Conservation (phyloP, 2,329 filamentous ascomycete genomes). For the Fusarium fujikuroi region DNA sequence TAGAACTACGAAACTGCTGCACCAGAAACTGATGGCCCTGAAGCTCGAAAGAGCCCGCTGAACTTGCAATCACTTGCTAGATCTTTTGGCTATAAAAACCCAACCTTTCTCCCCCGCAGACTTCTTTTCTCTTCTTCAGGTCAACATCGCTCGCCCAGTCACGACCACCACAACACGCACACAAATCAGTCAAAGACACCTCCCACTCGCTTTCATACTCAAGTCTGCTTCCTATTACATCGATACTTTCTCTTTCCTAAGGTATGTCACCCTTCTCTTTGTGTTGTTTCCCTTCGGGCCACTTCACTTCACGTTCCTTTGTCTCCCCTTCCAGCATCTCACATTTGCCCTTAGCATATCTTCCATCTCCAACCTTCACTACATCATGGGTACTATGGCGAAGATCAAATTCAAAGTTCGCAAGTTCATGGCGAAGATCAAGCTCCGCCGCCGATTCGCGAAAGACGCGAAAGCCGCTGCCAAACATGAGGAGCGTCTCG, state of each 20-base stretch:
- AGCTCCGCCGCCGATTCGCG: rapidly evolving
- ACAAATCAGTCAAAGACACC: too few relatives aligned
- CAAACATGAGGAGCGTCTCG: rapidly evolving
- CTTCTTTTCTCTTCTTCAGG: neutral
- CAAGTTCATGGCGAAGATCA: rapidly evolving
- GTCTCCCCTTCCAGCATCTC: neutral
- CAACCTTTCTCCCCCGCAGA: neutral
- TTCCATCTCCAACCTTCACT: neutral
- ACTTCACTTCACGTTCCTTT: constrained; percentile 5
- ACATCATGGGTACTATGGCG: too few relatives aligned
- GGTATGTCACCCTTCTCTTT: neutral
- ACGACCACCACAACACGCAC: too few relatives aligned
- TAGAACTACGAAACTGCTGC: neutral
- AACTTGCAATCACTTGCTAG: constrained; percentile 3
- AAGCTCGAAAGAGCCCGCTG: neutral
- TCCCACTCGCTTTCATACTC: too few relatives aligned
- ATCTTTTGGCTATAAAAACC: constrained; percentile 13
- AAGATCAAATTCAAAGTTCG: neutral
- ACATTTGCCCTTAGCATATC: neutral
- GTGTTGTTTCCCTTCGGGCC: neutral
- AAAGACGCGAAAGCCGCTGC: neutral
- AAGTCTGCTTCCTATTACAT: too few relatives aligned
- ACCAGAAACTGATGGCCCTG: neutral
- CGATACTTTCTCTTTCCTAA: neutral
- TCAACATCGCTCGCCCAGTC: neutral